Percentiles rank a stretch among this genome's conserved stretches.
Evolutionary conservation across 192 early-diverging fungal species (phyloP).

Genomic region (Nowakowskiella sp.): DNA sequence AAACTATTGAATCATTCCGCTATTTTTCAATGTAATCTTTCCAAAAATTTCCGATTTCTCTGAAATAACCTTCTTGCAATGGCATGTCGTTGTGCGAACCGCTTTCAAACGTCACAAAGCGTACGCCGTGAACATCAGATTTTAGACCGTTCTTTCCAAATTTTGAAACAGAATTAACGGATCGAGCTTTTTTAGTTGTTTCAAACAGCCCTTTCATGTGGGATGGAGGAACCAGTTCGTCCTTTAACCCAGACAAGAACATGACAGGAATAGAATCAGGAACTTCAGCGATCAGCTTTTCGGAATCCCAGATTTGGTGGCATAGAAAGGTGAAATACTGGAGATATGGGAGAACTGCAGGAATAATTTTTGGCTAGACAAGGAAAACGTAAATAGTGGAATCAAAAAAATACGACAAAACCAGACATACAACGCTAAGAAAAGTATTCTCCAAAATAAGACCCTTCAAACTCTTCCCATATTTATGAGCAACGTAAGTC

Average conservation of each 20-base stretch:
- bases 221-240: constrained; percentile 79
- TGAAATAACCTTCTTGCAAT: constrained; percentile 79
- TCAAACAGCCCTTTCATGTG: constrained; percentile 80
- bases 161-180: constrained; percentile 1
- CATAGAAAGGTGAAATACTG: constrained; percentile 66
- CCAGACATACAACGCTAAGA: constrained; percentile 58
- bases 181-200: constrained; percentile 33
- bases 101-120: constrained; percentile 50
- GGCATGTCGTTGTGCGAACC: constrained; percentile 92
- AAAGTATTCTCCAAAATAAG: constrained; percentile 95
- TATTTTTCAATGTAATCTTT: constrained; percentile 17
- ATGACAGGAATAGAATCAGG: too few species aligned
- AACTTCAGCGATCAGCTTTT: constrained; percentile 49
- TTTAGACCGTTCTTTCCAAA: neutral
- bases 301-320: constrained; percentile 86
- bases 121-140: constrained; percentile 11
- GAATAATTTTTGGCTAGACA: constrained; percentile 81
- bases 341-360: constrained; percentile 71
- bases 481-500: constrained; percentile 70
- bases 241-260: constrained; percentile 70
- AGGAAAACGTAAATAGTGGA: neutral
- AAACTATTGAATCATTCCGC: too few species aligned
- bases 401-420: neutral
- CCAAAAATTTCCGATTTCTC: constrained; percentile 53
- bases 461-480: constrained; percentile 69